phyloP scores from a whole-genome alignment of 2,329 filamentous ascomycete genomes.

The Teratosphaeria epicoccoides region DNA sequence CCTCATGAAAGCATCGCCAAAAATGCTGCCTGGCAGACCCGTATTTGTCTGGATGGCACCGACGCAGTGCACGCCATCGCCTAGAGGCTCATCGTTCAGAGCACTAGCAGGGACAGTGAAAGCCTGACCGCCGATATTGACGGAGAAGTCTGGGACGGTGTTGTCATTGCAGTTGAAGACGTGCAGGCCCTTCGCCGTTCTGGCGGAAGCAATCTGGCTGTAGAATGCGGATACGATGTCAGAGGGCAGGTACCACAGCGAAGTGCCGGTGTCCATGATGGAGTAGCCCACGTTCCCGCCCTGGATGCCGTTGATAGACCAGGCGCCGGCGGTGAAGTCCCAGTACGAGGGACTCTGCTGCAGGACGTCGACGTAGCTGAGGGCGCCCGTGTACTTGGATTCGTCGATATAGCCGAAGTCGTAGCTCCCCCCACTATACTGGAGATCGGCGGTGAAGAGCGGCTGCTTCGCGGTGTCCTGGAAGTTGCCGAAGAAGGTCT shows the following conservation, averaged over 20 bases:
- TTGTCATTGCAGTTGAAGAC: conserved; percentile 41
- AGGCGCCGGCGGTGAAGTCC: conserved; percentile 48
- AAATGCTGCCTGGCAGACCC: conserved; percentile 54
- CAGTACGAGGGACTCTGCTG: conserved; percentile 50
- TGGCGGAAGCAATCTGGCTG: conserved; percentile 42
- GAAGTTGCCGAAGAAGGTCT: conserved; percentile 52
- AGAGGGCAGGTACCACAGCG: conserved; percentile 50
- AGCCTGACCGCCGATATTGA: conserved; percentile 40
- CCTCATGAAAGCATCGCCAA: conserved; percentile 67
- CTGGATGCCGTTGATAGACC: conserved; percentile 40
- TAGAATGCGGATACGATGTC: conserved; percentile 51
- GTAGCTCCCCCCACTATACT: conserved; percentile 33
- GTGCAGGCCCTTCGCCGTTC: conserved; percentile 42
- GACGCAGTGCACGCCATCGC: conserved; percentile 46
- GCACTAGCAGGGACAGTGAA: conserved; percentile 44
- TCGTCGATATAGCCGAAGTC: conserved; percentile 37
- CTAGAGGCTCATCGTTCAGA: conserved; percentile 43
- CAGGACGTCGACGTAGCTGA: conserved; percentile 48
- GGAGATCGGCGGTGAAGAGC: conserved; percentile 49
- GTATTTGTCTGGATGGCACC: conserved; percentile 60
- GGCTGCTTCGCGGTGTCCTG: conserved; percentile 40
- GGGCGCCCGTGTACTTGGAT: conserved; percentile 46
- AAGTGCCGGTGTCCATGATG: conserved; percentile 63
- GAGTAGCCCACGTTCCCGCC: conserved; percentile 39
- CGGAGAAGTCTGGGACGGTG: conserved; percentile 41